Conservation (phyloP, 345 rosid genomes). For the Salix koriyanagi region DNA sequence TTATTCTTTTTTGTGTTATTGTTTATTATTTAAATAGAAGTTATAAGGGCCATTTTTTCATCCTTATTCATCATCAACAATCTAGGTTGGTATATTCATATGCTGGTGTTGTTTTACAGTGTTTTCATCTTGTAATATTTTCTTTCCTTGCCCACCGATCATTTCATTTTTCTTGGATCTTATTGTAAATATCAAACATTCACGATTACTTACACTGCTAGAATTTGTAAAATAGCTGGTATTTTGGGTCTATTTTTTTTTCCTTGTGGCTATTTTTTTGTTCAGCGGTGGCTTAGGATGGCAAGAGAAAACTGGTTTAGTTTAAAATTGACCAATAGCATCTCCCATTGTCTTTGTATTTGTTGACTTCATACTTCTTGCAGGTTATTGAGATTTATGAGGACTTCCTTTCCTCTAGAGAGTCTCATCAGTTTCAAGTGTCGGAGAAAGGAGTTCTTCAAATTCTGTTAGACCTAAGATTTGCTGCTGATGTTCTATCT, state of each 20-base stretch:
- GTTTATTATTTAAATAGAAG: background rate
- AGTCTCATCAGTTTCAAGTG: slow-evolving; percentile 55
- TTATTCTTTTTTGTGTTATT: background rate
- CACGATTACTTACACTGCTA: background rate
- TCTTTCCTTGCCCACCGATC: background rate
- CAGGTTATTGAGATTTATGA: slow-evolving; percentile 73
- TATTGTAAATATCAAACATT: background rate
- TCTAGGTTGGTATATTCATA: background rate
- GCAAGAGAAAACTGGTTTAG: background rate
- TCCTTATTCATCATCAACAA: background rate
- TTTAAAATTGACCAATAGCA: slow-evolving; percentile 12
- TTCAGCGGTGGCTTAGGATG: background rate
- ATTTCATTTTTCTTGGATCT: background rate
- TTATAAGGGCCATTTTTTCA: background rate
- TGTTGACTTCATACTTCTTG: slow-evolving; percentile 21
- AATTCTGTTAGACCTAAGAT: slow-evolving; percentile 79
- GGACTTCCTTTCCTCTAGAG: slow-evolving; percentile 64
- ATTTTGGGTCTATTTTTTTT: background rate
- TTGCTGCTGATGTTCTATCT: slow-evolving; percentile 77
- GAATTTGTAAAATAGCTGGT: background rate
- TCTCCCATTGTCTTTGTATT: background rate
- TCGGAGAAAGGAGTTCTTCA: slow-evolving; percentile 96
- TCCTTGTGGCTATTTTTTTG: background rate
- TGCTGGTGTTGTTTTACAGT: background rate
- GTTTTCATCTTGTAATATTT: background rate